phyloP scores from a whole-genome alignment of 2,329 filamentous ascomycete species.

The Sporothrix brasiliensis region DNA sequence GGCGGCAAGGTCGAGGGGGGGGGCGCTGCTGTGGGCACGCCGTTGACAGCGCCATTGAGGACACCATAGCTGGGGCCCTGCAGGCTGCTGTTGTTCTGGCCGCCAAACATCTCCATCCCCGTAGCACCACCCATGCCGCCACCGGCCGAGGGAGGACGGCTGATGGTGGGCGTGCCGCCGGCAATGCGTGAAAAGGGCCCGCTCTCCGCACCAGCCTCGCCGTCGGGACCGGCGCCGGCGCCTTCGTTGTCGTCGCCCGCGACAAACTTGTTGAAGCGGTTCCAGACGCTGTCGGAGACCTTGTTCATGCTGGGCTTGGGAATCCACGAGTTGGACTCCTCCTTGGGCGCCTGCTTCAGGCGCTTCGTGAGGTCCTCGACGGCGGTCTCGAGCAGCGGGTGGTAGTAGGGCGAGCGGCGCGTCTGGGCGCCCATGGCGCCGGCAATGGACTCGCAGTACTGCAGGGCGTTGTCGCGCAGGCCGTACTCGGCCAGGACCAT shows the following conservation, averaged over 20 bases:
- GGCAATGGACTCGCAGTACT: conserved; percentile 86
- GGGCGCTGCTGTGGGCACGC: conserved; percentile 16
- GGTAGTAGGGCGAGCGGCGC: conserved; percentile 83
- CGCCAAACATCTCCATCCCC: conserved; percentile 75
- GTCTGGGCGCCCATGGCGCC: conserved; percentile 77
- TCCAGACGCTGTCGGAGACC: conserved; percentile 87
- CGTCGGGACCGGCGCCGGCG: conserved; percentile 57
- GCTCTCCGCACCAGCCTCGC: conserved; percentile 60
- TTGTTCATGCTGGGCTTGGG: conserved; percentile 95
- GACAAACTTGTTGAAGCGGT: conserved; percentile 94
- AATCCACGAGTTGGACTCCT: conserved; percentile 83
- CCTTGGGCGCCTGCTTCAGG: conserved; percentile 81
- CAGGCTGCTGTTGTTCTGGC: conserved; percentile 41
- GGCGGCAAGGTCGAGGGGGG: conserved; percentile 44
- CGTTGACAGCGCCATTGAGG: conserved; percentile 39
- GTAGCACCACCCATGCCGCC: conserved; percentile 53
- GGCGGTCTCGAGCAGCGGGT: conserved; percentile 69
- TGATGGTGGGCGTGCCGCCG: conserved; percentile 74
- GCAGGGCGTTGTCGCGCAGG: conserved; percentile 76
- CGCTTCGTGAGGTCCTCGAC: conserved; percentile 84
- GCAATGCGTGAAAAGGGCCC: conserved; percentile 84
- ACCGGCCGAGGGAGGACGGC: conserved; percentile 69
- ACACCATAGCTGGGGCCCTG: conserved; percentile 41
- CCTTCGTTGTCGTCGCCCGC: conserved; percentile 81
- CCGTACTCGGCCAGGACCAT: conserved; percentile 82